Evolutionary conservation across 169 alveolate species (phyloP), one percentile per base, ranked within the genome.

Genomic region (Plasmodium coatneyi): DNA sequence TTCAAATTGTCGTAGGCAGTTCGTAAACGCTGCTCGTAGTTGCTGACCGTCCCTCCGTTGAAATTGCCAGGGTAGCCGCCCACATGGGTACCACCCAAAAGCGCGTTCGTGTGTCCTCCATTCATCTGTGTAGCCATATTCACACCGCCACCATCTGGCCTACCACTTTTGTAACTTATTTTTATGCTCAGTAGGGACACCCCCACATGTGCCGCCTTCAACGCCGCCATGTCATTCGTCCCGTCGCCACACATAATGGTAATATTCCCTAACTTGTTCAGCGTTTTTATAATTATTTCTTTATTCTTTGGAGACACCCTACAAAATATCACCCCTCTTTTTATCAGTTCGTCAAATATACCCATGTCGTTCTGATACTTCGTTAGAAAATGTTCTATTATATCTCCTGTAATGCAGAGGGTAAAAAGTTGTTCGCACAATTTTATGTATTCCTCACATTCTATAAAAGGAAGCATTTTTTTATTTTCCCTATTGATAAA

Each of bases 171-270:
- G 89, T 97, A 86, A 54, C 93, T 83, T 70, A 94, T 66, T 86
- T 94, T 95, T 87, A 83, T 96, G 93, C 97, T 98, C 71, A 99
- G 95, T 54, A 99, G 95, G 25, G 99, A 99, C 5, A 99, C 97
- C 46, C 99, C 99, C 12, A 99, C 99, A 84, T 98, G 98, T 7
- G 99, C 99, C 56, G 98, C 98, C 92, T 99, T 99, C 78, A 99
- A 96, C 1, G 99, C 99, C n/a, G 99, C 99, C 72, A 99, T 99
- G 95, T 99, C 99, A 92, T 99, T 99, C 22, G 99, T 98, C 1
- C 99, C 99, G 96, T 99, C 99, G 10, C 99, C 99, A 95, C 99
- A 98, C 99, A 98, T 98, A 34, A 98, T 95, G 19, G 98, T 97
- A 43, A 95, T 96, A 81, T 96, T 95, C 22, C 99, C 98, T 80